Conservation (phyloP, 257 asterid species). For the Nicotiana undulata region DNA sequence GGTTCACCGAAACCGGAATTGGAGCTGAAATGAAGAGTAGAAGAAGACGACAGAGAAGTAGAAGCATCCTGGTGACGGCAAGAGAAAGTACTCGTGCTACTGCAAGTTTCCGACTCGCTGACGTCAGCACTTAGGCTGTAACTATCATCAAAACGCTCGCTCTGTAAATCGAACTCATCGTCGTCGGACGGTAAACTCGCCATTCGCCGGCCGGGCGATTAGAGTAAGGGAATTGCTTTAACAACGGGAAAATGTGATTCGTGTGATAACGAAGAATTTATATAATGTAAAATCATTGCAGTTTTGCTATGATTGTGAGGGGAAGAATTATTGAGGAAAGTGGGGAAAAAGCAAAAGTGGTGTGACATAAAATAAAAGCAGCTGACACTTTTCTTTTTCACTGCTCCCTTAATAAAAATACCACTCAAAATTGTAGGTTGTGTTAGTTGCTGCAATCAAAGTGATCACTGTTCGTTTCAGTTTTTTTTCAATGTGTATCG, state of each 20-base stretch:
- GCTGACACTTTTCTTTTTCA: background rate
- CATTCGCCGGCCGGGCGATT: conserved; percentile 15
- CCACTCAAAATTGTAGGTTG: background rate
- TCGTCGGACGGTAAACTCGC: conserved; percentile 43
- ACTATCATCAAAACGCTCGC: conserved; percentile 41
- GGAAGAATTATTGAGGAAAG: background rate
- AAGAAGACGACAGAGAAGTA: conserved; percentile 17
- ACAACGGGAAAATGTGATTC: background rate
- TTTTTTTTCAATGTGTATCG: background rate
- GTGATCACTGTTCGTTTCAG: background rate
- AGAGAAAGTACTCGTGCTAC: conserved; percentile 54
- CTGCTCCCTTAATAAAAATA: background rate
- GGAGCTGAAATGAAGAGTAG: conserved; percentile 22
- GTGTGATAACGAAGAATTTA: background rate
- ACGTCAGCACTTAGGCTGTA: conserved; percentile 86
- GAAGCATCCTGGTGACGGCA: conserved; percentile 15
- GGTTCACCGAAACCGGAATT: conserved; percentile 29
- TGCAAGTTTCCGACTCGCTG: conserved; percentile 84
- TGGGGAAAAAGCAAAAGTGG: background rate
- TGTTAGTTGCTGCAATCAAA: background rate
- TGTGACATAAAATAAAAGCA: conserved; percentile 6
- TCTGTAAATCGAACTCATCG: conserved; percentile 37
- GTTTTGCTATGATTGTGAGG: conserved; percentile 1
- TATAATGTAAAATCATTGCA: background rate
- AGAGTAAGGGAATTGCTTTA: background rate